Percentiles rank a stretch among this genome's conserved stretches.
Conservation (phyloP, 2,329 filamentous ascomycete species). For the Fusarium mundagurra region DNA sequence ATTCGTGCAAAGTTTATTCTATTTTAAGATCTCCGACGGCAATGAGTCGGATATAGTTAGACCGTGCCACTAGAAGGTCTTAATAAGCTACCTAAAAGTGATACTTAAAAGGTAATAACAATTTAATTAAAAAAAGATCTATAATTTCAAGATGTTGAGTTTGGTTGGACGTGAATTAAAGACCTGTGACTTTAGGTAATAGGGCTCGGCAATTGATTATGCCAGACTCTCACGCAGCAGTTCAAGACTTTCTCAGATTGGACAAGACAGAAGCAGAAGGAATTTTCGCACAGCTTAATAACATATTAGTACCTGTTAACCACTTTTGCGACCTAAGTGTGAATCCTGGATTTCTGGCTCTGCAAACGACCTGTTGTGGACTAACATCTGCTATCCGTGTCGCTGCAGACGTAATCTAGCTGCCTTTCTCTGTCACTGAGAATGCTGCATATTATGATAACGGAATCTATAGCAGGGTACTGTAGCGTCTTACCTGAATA, state of each 20-base stretch:
- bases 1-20: neutral
- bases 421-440: neutral
- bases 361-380: neutral
- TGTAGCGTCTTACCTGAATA: neutral
- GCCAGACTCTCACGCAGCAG: neutral
- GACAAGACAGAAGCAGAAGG: neutral
- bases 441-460: neutral
- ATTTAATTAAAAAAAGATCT: no score
- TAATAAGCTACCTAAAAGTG: rapidly evolving
- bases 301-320: neutral
- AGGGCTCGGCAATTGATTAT: neutral
- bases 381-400: neutral
- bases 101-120: neutral
- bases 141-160: rapidly evolving
- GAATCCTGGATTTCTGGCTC: neutral
- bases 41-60: neutral
- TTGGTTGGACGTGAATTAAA: rapidly evolving
- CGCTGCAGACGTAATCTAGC: neutral
- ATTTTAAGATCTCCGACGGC: neutral
- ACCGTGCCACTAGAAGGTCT: neutral
- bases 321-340: neutral
- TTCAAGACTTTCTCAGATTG: neutral
- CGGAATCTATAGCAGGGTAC: neutral
- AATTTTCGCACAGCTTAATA: rapidly evolving
- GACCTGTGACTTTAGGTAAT: neutral